A percentile compares a stretch with the other conserved stretches of the same genome.
phyloP scores from a whole-genome alignment of 495 filamentous ascomycete genomes.

The Chaetomium cochliodes region DNA sequence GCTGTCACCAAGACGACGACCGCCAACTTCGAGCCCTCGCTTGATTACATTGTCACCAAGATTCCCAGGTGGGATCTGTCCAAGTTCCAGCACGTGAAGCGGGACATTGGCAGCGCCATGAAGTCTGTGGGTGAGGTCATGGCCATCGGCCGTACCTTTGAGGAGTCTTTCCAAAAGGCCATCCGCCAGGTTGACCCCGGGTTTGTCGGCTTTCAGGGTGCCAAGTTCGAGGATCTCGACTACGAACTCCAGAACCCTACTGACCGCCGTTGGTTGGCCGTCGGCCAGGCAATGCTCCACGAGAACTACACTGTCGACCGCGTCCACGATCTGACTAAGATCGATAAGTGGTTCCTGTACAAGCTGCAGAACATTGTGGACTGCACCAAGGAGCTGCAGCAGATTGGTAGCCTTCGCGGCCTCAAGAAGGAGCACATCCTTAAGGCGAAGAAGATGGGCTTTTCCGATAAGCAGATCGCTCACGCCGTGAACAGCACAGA shows the following conservation, averaged over 20 bases:
- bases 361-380: constrained; percentile 97
- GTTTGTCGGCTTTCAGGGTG: constrained; percentile 92
- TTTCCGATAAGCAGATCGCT: constrained; percentile 95
- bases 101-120: constrained; percentile 95
- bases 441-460: constrained; percentile 94
- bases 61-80: constrained; percentile 95
- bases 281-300: constrained; percentile 96
- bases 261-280: constrained; percentile 93
- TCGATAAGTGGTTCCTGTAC: constrained; percentile 95
- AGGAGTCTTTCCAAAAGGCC: constrained; percentile 99
- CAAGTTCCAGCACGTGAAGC: constrained; percentile 98
- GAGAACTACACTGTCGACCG: constrained; percentile 89
- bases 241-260: constrained; percentile 86
- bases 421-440: constrained; percentile 82
- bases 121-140: constrained; percentile 99
- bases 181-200: constrained; percentile 92
- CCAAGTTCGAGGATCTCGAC: constrained; percentile 89
- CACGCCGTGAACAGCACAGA: constrained; percentile 79
- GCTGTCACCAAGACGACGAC: constrained; percentile 98
- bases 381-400: constrained; percentile 80
- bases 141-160: constrained; percentile 97
- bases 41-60: constrained; percentile 97
- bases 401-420: constrained; percentile 80
- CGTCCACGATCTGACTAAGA: constrained; percentile 91
- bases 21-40: constrained; percentile 95